Percentiles rank a stretch among this genome's conserved stretches.
Conservation (phyloP, 2,329 filamentous ascomycete genomes). For the Colletotrichum theobromicola region DNA sequence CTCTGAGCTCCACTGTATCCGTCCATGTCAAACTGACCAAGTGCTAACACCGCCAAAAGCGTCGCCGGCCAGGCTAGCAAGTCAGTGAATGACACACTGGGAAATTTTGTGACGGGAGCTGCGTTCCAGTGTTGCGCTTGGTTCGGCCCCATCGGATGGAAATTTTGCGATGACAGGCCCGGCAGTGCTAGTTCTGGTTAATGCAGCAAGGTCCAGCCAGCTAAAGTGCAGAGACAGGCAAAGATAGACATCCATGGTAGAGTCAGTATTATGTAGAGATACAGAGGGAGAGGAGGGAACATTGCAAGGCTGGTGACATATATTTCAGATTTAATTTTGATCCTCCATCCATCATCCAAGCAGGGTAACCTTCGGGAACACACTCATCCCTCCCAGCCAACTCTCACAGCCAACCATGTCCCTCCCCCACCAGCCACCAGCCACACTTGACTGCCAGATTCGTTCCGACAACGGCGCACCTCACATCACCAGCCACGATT, state of each 20-base stretch:
- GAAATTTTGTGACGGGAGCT: neutral
- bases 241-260: neutral
- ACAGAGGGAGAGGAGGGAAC: neutral
- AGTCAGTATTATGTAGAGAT: no score
- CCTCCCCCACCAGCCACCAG: no score
- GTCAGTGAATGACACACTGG: neutral
- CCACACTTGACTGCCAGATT: neutral
- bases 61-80: neutral
- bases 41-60: neutral
- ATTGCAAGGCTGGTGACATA: neutral
- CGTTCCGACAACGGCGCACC: neutral
- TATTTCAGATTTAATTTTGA: neutral
- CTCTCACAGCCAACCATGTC: neutral
- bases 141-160: conserved; percentile 18
- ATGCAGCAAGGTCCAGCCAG: neutral
- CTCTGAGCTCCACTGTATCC: neutral
- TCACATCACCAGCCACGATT: conserved; percentile 1
- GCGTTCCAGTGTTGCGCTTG: neutral
- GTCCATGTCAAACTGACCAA: neutral
- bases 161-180: conserved; percentile 17
- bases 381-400: neutral
- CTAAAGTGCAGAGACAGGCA: neutral
- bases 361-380: neutral
- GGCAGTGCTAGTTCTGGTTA: neutral
- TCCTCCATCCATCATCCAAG: neutral